Base-by-base conservation (phyloP, 768 basidiomycete genomes). In the Tubosaeta sp. region DNA sequence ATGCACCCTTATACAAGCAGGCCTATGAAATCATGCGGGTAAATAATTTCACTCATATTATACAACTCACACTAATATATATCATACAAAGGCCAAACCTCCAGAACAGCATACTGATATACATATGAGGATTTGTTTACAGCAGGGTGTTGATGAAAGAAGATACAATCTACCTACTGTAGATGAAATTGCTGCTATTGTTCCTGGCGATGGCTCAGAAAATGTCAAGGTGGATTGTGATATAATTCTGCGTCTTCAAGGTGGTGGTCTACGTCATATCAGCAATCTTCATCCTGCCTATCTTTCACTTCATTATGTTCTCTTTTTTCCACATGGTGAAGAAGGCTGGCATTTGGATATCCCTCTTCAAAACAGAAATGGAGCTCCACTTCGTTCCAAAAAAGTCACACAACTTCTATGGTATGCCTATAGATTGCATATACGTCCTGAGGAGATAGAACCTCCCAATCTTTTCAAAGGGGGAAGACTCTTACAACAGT, bases 401-500 rank as follows among this genome's bases (percentile, higher is more conserved):
- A 58, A 65, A 5, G 53, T 75, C 3, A 71, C 70, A 0, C 64
- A 71, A 17, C 44, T 59, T 0, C 59, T 62, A 0, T 74, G 63
- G 44, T 61, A 64, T 55, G 63, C 70, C 1, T 75, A 73, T 51
- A 58, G 62, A 0, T 54, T 79, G 0, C 71, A 75, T 45, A 2
- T 52, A 0, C 54, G 4, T 1, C 44, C 51, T 3, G 0, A 0
- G 0, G 4, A 50, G 0, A 9, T 57, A 32, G 47, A 72, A 37
- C 64, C 58, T 25, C 11, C 38, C 5, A 63, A 63, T 50, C 43
- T 77, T 9, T 70, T 76, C 50, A 60, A 52, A 25, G 74, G 63
- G 47, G 68, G 71, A 2, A 62, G 61, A 22, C 67, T 82, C 0
- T 71, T 81, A 33, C 75, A 79, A 48, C 71, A 78, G 41, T 76